Percentiles rank a stretch among this genome's conserved stretches.
Evolutionary conservation across 1,284 basidiomycete species (phyloP).

Genomic region (Moniliophthora roreri): DNA sequence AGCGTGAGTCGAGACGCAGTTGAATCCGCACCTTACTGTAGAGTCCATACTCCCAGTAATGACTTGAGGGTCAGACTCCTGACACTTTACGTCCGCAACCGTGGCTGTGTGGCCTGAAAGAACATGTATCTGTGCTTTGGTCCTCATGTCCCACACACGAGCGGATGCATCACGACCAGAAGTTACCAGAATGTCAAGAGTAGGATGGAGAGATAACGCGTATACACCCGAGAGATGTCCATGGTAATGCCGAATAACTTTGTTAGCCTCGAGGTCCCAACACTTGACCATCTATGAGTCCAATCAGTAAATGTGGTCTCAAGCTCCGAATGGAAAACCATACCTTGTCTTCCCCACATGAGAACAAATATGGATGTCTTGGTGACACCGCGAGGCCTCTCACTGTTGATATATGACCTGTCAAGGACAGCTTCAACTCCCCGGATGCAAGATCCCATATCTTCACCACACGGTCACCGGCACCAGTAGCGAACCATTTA

Average conservation of each 20-base stretch:
- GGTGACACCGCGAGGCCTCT: constrained; percentile 91
- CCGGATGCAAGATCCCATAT: constrained; percentile 99
- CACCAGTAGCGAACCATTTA: constrained; percentile 98
- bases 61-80: constrained; percentile 96
- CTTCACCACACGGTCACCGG: constrained; percentile 97
- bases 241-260: constrained; percentile 98
- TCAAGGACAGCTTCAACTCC: constrained; percentile 92
- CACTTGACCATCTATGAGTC: constrained; percentile 92
- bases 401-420: constrained; percentile 97
- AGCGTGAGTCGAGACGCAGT: neutral
- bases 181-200: constrained; percentile 93
- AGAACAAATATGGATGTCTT: constrained; percentile 96
- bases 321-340: constrained; percentile 10
- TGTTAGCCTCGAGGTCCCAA: constrained; percentile 99
- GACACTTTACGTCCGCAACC: constrained; percentile 91
- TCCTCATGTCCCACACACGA: constrained; percentile 99
- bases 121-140: constrained; percentile 94
- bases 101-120: constrained; percentile 93
- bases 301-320: neutral
- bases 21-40: constrained; percentile 74
- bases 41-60: constrained; percentile 99
- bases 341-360: constrained; percentile 96
- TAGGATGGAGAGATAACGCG: constrained; percentile 87
- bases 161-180: constrained; percentile 94
- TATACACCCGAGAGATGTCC: constrained; percentile 98